Evolutionary conservation across 2,329 filamentous ascomycete genomes (phyloP).

Genomic region (Aspergillus sp.): DNA sequence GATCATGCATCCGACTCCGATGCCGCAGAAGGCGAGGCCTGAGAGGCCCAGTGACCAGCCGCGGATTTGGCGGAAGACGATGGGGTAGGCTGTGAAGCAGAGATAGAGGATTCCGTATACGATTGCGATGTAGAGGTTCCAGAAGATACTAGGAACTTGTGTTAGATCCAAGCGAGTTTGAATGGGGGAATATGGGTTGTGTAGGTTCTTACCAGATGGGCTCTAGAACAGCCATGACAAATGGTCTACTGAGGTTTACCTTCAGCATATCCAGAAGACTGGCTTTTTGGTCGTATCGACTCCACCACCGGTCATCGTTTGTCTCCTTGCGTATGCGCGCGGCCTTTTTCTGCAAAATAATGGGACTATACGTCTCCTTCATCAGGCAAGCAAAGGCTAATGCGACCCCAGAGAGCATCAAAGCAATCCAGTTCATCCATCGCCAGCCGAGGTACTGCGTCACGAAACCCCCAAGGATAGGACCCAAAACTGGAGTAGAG

Average conservation of each 20-base stretch:
- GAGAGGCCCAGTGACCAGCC: conserved; percentile 74
- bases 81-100: conserved; percentile 86
- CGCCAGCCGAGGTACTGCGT: conserved; percentile 73
- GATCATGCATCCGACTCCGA: conserved; percentile 57
- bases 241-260: conserved; percentile 73
- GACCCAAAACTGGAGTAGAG: conserved; percentile 50
- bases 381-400: conserved; percentile 60
- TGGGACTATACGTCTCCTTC: conserved; percentile 75
- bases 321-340: conserved; percentile 65
- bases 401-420: conserved; percentile 68
- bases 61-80: conserved; percentile 73
- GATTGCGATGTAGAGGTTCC: conserved; percentile 69
- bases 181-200: neutral
- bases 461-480: conserved; percentile 78
- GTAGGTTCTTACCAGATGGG: conserved; percentile 68
- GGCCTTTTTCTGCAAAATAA: conserved; percentile 67
- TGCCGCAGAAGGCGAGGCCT: conserved; percentile 76
- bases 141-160: conserved; percentile 62
- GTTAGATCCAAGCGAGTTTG: neutral
- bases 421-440: conserved; percentile 79
- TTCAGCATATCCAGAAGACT: conserved; percentile 68
- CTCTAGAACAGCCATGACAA: conserved; percentile 74
- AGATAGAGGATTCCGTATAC: conserved; percentile 86
- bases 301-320: conserved; percentile 73
- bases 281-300: conserved; percentile 72